phyloP scores from a whole-genome alignment of 2,329 filamentous ascomycete genomes.

The Neocucurbitaria cava region DNA sequence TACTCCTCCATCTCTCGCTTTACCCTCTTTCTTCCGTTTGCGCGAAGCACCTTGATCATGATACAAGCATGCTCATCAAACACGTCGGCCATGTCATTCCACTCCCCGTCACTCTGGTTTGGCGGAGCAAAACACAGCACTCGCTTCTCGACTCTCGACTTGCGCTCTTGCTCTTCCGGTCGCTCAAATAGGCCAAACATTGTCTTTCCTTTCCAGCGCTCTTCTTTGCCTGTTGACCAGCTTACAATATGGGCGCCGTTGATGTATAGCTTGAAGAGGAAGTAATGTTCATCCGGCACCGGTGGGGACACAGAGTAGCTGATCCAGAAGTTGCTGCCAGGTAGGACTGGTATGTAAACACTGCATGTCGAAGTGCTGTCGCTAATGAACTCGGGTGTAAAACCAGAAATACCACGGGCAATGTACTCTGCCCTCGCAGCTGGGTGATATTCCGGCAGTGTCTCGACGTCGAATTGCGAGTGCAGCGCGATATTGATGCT shows the following conservation, averaged over 20 bases:
- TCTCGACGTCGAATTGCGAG: conserved; percentile 51
- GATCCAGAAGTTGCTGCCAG: conserved; percentile 54
- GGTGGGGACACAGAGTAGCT: conserved; percentile 45
- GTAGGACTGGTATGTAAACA: conserved; percentile 45
- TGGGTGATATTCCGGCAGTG: conserved; percentile 49
- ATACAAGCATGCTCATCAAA: conserved; percentile 41
- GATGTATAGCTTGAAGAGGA: conserved; percentile 57
- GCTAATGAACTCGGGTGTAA: conserved; percentile 21
- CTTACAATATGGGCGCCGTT: conserved; percentile 49
- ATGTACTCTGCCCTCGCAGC: conserved; percentile 19
- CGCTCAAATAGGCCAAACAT: conserved; percentile 54
- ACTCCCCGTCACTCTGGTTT: conserved; percentile 10
- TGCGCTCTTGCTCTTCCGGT: conserved; percentile 34
- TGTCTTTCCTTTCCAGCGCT: conserved; percentile 53
- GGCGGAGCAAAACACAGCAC: conserved; percentile 48
- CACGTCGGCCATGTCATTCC: conserved; percentile 15
- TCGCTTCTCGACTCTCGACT: conserved; percentile 49
- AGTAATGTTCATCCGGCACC: conserved; percentile 41
- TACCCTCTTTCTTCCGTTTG: conserved; percentile 49
- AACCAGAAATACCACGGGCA: conserved; percentile 9
- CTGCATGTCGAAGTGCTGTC: conserved; percentile 38
- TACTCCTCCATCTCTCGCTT: conserved; percentile 37
- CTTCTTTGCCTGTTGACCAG: conserved; percentile 53
- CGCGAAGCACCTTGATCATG: conserved; percentile 53
- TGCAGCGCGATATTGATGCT: conserved; percentile 51